Conservation (phyloP, 116 monocot genomes). For the Dioscorea cayenensis region DNA sequence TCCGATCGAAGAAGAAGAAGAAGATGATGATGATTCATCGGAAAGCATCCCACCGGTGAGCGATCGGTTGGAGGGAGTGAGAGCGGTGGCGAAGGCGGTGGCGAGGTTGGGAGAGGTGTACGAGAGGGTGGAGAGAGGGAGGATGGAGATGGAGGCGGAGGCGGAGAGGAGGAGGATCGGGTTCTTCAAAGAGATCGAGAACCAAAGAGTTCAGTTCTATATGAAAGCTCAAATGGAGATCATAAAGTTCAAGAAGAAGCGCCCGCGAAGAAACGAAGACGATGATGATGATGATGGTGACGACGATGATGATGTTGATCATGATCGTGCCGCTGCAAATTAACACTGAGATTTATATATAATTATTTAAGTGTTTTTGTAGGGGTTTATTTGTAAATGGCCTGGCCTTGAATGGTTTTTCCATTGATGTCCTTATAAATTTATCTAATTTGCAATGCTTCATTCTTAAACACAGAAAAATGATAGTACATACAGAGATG, state of each 20-base stretch:
- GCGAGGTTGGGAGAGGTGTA: constrained; percentile 55
- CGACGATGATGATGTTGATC: too few relatives aligned
- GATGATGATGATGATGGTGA: too few relatives aligned
- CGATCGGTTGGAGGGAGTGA: constrained; percentile 14
- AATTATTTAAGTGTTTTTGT: too few relatives aligned
- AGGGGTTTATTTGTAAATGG: too few relatives aligned
- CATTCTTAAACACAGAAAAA: too few relatives aligned
- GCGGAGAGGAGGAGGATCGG: constrained; percentile 64
- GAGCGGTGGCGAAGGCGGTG: constrained; percentile 38
- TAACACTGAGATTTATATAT: too few relatives aligned
- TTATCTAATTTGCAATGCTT: too few relatives aligned
- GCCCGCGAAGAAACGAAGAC: neutral
- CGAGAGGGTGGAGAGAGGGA: constrained; percentile 54
- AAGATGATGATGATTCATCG: neutral
- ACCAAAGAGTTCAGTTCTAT: constrained; percentile 69
- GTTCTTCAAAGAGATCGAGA: constrained; percentile 54
- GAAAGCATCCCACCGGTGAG: constrained; percentile 6
- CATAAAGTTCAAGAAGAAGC: constrained; percentile 30
- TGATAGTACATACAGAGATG: too few relatives aligned
- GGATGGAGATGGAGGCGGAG: constrained; percentile 50
- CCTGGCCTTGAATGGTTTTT: too few relatives aligned
- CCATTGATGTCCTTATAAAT: too few relatives aligned
- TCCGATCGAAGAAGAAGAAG: neutral
- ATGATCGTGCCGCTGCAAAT: too few relatives aligned
- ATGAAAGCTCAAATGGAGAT: constrained; percentile 72